phyloP scores from a whole-genome alignment of 1,284 basidiomycete genomes.

The Sanghuangporus baumii region DNA sequence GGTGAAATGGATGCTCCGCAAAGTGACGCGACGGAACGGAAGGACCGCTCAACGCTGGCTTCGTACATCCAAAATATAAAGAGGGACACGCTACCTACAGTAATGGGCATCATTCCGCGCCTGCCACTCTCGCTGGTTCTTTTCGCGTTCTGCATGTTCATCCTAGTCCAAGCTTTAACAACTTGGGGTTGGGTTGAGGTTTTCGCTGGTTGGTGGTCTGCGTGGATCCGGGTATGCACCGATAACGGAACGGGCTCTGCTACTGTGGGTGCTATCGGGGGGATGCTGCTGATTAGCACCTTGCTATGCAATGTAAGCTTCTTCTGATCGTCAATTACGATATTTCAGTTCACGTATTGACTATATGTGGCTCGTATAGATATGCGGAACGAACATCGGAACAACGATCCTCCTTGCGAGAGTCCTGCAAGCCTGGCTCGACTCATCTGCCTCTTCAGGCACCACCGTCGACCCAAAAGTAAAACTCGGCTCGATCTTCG shows the following conservation, averaged over 20 bases:
- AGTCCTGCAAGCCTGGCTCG: slow-evolving; percentile 41
- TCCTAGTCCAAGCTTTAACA: slow-evolving; percentile 83
- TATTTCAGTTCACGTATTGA: background rate
- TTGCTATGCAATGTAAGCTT: slow-evolving; percentile 73
- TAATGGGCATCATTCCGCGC: slow-evolving; percentile 61
- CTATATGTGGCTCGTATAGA: slow-evolving; percentile 26
- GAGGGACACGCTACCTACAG: slow-evolving; percentile 62
- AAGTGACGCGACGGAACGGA: slow-evolving; percentile 4
- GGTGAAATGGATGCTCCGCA: background rate
- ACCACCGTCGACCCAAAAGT: slow-evolving; percentile 25
- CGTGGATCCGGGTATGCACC: slow-evolving; percentile 32
- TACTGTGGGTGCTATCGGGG: slow-evolving; percentile 41
- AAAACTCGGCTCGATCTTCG: slow-evolving; percentile 38
- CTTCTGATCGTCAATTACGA: background rate
- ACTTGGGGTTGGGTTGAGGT: slow-evolving; percentile 90
- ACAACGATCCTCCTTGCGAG: slow-evolving; percentile 86
- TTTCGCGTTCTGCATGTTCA: slow-evolving; percentile 94
- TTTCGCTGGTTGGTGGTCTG: slow-evolving; percentile 70
- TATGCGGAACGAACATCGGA: slow-evolving; percentile 93
- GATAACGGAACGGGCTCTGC: slow-evolving; percentile 28
- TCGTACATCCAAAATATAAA: slow-evolving; percentile 21
- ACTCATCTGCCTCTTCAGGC: slow-evolving; percentile 16
- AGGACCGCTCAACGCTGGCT: slow-evolving; percentile 19
- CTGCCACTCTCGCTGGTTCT: slow-evolving; percentile 82
- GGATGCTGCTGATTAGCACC: slow-evolving; percentile 43